Evolutionary conservation across 2,329 filamentous ascomycete species (phyloP).

Genomic region (Botrytis medusae): DNA sequence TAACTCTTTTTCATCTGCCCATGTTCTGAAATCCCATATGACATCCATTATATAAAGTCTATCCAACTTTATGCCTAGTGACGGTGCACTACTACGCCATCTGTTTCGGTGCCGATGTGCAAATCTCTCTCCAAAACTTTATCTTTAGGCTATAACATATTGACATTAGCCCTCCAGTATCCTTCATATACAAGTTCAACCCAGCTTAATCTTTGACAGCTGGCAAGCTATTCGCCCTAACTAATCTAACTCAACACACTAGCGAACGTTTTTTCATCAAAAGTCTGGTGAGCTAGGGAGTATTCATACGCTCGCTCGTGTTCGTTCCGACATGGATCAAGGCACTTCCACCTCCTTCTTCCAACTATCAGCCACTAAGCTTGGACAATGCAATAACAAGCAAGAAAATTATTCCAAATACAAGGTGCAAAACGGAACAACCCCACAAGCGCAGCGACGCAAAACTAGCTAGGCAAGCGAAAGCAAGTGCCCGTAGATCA

Average conservation of each 20-base stretch:
- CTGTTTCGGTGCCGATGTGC: not conserved
- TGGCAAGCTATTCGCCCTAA: not conserved
- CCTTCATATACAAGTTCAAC: not conserved
- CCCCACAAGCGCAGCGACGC: constrained; percentile 2
- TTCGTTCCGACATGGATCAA: constrained; percentile 10
- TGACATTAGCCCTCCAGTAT: not conserved
- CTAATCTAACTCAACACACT: not conserved
- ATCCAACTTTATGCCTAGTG: constrained; percentile 8
- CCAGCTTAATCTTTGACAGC: constrained; percentile 9
- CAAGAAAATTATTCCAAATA: constrained; percentile 19
- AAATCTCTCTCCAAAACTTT: not conserved
- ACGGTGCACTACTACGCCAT: not conserved
- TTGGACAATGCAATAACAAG: constrained; percentile 8
- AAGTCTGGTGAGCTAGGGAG: not conserved
- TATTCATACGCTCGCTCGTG: not conserved
- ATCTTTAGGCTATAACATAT: not conserved
- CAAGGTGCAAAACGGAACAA: constrained; percentile 3
- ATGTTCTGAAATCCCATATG: not conserved
- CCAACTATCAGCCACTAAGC: constrained; percentile 3
- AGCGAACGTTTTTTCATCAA: constrained; percentile 11
- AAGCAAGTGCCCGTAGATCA: constrained; percentile 20
- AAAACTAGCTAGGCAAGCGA: not conserved
- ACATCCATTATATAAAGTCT: not conserved
- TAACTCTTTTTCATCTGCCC: not conserved
- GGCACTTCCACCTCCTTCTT: not conserved